Conservation (phyloP, 1,139 yeast genomes). For the Candida tetrigidarum region DNA sequence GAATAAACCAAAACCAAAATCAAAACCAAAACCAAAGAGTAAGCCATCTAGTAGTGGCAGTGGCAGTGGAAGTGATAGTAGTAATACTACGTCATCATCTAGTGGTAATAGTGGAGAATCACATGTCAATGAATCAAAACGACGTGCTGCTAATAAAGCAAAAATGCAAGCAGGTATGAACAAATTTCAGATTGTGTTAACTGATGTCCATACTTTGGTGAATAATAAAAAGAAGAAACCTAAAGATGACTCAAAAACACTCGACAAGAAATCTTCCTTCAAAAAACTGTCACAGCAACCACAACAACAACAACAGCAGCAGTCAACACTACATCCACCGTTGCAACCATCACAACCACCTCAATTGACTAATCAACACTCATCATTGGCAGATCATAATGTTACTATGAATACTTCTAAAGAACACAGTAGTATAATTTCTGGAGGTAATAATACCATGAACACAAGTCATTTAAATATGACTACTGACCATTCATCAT, state of each 20-base stretch:
- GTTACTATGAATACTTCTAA: conserved; percentile 26
- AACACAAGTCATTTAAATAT: conserved; percentile 29
- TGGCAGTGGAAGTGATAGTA: too few species aligned
- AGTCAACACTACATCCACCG: conserved; percentile 12
- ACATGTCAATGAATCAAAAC: conserved; percentile 3
- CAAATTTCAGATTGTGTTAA: conserved; percentile 56
- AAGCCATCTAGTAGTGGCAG: too few species aligned
- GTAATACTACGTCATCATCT: conserved; percentile 1
- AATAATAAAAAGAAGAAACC: conserved; percentile 36
- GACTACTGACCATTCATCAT: conserved; percentile 37
- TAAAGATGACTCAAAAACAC: conserved; percentile 11
- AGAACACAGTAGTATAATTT: conserved; percentile 23
- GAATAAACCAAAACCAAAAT: conserved; percentile 10
- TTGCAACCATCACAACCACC: conserved; percentile 12
- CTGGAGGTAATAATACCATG: conserved; percentile 24
- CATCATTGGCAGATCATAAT: conserved; percentile 14
- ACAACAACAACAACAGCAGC: too few species aligned
- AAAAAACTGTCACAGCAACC: conserved; percentile 12
- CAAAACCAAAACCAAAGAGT: conserved; percentile 9
- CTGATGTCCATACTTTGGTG: conserved; percentile 53
- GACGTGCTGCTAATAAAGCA: conserved; percentile 24
- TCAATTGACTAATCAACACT: conserved; percentile 12
- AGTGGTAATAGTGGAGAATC: not conserved
- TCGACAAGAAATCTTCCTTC: conserved; percentile 5
- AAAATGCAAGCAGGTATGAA: conserved; percentile 51